Percentiles rank a stretch among this genome's conserved stretches.
phyloP scores from a whole-genome alignment of 164 flowering plant genomes.

The Vitis rupestris region DNA sequence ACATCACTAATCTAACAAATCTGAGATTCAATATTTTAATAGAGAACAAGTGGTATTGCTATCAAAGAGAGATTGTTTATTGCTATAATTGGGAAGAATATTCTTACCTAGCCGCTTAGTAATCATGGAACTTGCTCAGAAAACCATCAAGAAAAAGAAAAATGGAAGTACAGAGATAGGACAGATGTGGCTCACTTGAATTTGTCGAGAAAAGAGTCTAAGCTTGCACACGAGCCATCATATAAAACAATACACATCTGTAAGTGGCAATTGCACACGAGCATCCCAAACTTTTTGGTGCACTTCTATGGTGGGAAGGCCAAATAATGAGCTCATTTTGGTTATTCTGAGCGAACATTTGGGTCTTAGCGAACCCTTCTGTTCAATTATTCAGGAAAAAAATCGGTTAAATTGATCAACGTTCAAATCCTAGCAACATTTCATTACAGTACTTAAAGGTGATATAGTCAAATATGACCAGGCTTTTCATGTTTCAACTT shows the following conservation, averaged over 20 bases:
- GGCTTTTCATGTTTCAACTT: no score
- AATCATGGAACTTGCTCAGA: not conserved
- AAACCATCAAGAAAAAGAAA: not conserved
- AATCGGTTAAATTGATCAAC: no score
- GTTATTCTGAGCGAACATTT: not conserved
- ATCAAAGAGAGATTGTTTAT: no score
- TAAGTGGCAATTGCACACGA: slow-evolving; percentile 19
- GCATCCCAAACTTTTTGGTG: slow-evolving; percentile 12
- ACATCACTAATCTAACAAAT: no score
- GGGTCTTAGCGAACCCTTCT: not conserved
- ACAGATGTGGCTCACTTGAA: slow-evolving; percentile 23
- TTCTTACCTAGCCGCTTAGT: not conserved
- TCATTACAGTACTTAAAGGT: slow-evolving; percentile 15
- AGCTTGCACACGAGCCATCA: slow-evolving; percentile 10
- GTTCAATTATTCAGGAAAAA: not conserved
- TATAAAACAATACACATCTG: slow-evolving; percentile 10
- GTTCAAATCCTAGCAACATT: not conserved
- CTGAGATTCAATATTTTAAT: no score
- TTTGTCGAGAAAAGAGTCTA: slow-evolving; percentile 13
- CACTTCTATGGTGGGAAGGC: not conserved
- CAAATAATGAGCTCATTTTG: not conserved
- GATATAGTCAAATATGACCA: not conserved
- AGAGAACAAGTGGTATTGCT: no score
- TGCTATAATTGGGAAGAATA: not conserved
- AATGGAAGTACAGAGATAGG: not conserved